Evolutionary conservation across 1,139 yeast genomes (phyloP).

Genomic region (Hyphopichia wangnamkhiaoensis): DNA sequence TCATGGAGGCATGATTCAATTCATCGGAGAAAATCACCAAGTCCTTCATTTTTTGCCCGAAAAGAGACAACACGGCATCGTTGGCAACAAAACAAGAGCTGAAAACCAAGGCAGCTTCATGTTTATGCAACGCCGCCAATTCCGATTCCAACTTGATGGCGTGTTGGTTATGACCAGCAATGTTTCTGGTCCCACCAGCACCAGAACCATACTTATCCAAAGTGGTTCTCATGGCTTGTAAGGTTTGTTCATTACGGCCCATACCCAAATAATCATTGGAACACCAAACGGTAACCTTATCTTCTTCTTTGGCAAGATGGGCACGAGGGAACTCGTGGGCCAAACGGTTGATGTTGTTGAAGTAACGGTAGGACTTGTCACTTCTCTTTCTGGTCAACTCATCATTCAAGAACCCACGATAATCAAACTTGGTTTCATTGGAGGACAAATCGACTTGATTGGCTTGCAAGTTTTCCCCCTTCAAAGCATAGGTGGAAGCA

Average conservation of each 20-base stretch:
- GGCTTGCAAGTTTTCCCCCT: conserved; percentile 28
- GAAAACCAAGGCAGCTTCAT: conserved; percentile 92
- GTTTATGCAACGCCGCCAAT: conserved; percentile 87
- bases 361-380: conserved; percentile 92
- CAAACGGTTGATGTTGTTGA: conserved; percentile 94
- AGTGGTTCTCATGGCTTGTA: conserved; percentile 75
- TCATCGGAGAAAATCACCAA: conserved; percentile 92
- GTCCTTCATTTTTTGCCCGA: conserved; percentile 88
- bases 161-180: conserved; percentile 94
- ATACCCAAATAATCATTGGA: conserved; percentile 96
- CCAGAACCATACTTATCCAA: conserved; percentile 95
- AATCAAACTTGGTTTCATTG: conserved; percentile 59
- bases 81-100: conserved; percentile 96
- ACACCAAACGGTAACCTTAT: conserved; percentile 97
- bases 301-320: conserved; percentile 71
- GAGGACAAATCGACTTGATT: conserved; percentile 33
- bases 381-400: conserved; percentile 73
- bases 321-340: conserved; percentile 94
- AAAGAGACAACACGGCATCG: conserved; percentile 90
- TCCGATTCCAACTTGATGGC: conserved; percentile 86
- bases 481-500: conserved; percentile 36
- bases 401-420: conserved; percentile 57
- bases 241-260: conserved; percentile 77
- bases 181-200: conserved; percentile 98
- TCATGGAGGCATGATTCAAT: conserved; percentile 96